These are phyloP conservation scores for Scenedesmus sp. DNA, from an alignment of 163 green algal genomes.

Conservation along the genomic window DNA sequence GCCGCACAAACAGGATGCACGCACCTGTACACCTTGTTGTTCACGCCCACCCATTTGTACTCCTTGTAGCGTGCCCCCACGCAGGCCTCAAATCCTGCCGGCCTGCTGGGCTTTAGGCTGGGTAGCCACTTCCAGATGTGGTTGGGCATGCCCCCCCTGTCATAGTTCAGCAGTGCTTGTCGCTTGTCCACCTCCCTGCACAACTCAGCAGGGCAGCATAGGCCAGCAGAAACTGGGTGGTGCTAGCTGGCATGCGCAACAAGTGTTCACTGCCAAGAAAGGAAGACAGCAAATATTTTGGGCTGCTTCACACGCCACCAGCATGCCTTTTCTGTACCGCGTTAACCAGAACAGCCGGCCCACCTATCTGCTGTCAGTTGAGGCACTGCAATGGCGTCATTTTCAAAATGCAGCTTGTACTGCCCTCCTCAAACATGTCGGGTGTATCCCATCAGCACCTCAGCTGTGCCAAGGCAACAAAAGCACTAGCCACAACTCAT, in stretches of 20 bases:
- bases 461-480: too few relatives aligned
- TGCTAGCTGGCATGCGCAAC: not conserved
- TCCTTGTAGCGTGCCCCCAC: not conserved
- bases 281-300: too few relatives aligned
- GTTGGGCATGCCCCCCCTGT: constrained; percentile 10
- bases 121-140: not conserved
- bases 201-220: not conserved
- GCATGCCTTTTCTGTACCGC: too few relatives aligned
- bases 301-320: too few relatives aligned
- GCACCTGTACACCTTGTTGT: constrained; percentile 5
- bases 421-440: too few relatives aligned
- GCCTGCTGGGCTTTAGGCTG: not conserved
- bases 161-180: not conserved
- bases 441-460: too few relatives aligned
- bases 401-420: too few relatives aligned
- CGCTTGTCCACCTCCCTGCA: not conserved
- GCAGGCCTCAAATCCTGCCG: not conserved
- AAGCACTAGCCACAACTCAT: too few relatives aligned
- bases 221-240: not conserved
- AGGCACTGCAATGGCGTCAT: too few relatives aligned
- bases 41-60: constrained; percentile 6
- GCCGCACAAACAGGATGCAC: not conserved
- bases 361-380: too few relatives aligned
- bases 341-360: too few relatives aligned
- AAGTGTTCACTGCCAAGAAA: not conserved